A percentile compares a stretch with the other conserved stretches of the same genome.
phyloP scores from a whole-genome alignment of 1,284 basidiomycete genomes.

The Microstroma glucosiphilum region DNA sequence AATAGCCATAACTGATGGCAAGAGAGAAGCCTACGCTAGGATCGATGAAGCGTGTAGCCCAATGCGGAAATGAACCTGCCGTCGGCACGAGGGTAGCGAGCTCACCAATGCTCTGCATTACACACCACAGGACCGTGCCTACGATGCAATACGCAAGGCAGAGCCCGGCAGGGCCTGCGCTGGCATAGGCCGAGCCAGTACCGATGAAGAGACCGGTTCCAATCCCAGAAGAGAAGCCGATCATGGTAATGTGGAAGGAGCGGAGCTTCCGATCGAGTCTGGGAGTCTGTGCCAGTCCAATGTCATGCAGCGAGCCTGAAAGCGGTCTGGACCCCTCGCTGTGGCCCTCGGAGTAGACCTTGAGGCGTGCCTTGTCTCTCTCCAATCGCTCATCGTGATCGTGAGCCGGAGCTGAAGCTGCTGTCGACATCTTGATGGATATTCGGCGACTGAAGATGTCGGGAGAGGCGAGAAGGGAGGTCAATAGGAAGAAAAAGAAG shows the following conservation, averaged over 20 bases:
- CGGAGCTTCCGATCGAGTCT: conserved; percentile 25
- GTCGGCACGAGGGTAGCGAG: conserved; percentile 58
- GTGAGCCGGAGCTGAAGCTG: too few species aligned
- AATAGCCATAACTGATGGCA: conserved; percentile 61
- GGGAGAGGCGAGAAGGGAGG: too few species aligned
- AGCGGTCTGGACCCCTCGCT: too few species aligned
- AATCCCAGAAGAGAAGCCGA: conserved; percentile 37
- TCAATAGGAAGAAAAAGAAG: too few species aligned
- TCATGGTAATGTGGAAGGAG: conserved; percentile 36
- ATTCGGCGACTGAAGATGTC: too few species aligned
- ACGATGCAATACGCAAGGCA: conserved; percentile 38
- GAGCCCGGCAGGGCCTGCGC: conserved; percentile 37
- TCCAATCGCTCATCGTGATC: too few species aligned
- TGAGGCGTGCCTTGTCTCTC: too few species aligned
- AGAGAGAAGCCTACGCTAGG: conserved; percentile 62
- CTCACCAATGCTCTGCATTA: conserved; percentile 54
- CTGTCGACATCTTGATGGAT: too few species aligned
- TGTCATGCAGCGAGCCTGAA: too few species aligned
- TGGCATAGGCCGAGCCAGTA: conserved; percentile 29
- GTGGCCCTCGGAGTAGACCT: too few species aligned
- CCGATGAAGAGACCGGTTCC: conserved; percentile 61
- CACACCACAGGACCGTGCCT: conserved; percentile 34
- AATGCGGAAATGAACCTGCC: conserved; percentile 67
- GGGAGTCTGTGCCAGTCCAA: too few species aligned
- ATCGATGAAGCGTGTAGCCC: conserved; percentile 72